Evolutionary conservation across 495 filamentous ascomycete genomes (phyloP).

Genomic region (Penicillium chermesinum): DNA sequence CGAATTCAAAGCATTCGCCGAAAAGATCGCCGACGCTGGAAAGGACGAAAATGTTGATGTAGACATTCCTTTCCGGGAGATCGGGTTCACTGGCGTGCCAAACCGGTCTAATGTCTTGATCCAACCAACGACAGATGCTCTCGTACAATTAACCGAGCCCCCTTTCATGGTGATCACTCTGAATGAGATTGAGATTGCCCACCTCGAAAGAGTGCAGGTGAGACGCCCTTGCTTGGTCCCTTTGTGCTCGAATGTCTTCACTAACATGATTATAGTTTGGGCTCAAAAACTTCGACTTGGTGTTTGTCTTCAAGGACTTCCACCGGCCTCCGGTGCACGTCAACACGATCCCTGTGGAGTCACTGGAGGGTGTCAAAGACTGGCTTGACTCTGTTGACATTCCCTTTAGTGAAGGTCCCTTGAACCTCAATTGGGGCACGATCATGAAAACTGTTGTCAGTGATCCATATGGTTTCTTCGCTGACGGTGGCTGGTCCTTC

Average conservation of each 20-base stretch:
- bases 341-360: constrained; percentile 97
- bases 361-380: constrained; percentile 91
- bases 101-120: constrained; percentile 91
- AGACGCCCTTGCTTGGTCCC: background rate
- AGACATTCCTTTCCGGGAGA: constrained; percentile 93
- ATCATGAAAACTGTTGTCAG: constrained; percentile 99
- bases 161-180: constrained; percentile 94
- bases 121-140: constrained; percentile 92
- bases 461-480: constrained; percentile 91
- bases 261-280: constrained; percentile 60
- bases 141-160: constrained; percentile 96
- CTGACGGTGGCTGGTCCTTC: constrained; percentile 94
- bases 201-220: constrained; percentile 90
- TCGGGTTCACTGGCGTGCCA: constrained; percentile 95
- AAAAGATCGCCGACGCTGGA: constrained; percentile 91
- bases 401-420: constrained; percentile 85
- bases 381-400: constrained; percentile 96
- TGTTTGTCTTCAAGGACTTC: constrained; percentile 97
- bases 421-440: constrained; percentile 97
- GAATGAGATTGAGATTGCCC: constrained; percentile 92
- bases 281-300: constrained; percentile 98
- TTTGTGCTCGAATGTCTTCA: background rate
- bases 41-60: constrained; percentile 79
- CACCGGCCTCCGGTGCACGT: constrained; percentile 80
- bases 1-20: constrained; percentile 93